These are phyloP conservation scores for Xylaria bambusicola DNA, from an alignment of 495 filamentous ascomycete genomes.

Conservation along the genomic window DNA sequence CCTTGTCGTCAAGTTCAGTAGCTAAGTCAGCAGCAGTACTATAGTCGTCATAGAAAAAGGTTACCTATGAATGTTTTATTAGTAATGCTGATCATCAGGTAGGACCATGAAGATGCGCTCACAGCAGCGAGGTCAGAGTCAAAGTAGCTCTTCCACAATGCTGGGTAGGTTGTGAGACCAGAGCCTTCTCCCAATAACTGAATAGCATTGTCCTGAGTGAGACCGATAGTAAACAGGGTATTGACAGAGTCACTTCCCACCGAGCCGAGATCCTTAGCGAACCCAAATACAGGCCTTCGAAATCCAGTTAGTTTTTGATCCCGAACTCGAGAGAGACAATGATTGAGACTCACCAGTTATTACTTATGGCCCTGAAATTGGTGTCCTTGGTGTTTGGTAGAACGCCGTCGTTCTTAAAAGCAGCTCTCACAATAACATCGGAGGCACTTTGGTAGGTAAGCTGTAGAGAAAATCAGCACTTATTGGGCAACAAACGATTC, in stretches of 20 bases:
- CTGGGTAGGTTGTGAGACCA: conserved; percentile 64
- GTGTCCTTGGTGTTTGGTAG: conserved; percentile 67
- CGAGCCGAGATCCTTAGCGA: conserved; percentile 70
- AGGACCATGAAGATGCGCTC: conserved; percentile 21
- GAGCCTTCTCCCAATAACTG: conserved; percentile 73
- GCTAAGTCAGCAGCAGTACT: conserved; percentile 53
- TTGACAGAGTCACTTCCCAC: conserved; percentile 34
- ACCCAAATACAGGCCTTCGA: conserved; percentile 80
- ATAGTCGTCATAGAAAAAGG: conserved; percentile 75
- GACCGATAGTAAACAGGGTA: conserved; percentile 75
- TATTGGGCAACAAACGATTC: not conserved
- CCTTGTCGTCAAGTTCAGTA: conserved; percentile 64
- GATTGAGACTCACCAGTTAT: conserved; percentile 54
- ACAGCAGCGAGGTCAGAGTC: conserved; percentile 56
- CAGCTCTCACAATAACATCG: conserved; percentile 62
- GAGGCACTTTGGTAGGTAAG: conserved; percentile 66
- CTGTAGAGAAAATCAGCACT: conserved; percentile 30
- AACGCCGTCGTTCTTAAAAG: conserved; percentile 64
- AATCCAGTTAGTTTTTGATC: not conserved
- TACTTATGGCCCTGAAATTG: conserved; percentile 68
- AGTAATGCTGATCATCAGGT: conserved; percentile 4
- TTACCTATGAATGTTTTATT: conserved; percentile 37
- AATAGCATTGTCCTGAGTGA: conserved; percentile 75
- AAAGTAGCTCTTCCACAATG: conserved; percentile 76
- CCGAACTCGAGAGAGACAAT: not conserved